A percentile compares a stretch with the other conserved stretches of the same genome.
phyloP scores from a whole-genome alignment of 768 basidiomycete species.

The Naganishia vaughanmartiniae region DNA sequence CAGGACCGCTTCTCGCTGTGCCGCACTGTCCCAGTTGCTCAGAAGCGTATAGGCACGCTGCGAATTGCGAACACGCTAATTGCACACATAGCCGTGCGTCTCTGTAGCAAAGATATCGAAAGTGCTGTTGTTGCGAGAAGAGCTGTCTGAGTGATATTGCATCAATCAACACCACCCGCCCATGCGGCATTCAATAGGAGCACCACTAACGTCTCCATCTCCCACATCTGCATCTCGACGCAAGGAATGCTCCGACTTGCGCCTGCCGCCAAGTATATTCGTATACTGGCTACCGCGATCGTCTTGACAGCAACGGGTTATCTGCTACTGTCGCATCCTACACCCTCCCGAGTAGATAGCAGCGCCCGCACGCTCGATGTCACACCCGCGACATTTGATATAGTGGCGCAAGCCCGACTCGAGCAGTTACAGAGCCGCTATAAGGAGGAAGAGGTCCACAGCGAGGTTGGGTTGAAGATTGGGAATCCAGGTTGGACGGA shows the following conservation, averaged over 20 bases:
- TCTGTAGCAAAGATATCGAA: too few species aligned
- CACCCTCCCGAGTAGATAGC: background rate
- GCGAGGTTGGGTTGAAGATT: slow-evolving; percentile 2
- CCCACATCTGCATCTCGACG: background rate
- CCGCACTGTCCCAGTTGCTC: too few species aligned
- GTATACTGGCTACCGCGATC: background rate
- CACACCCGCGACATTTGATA: background rate
- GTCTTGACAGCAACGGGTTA: background rate
- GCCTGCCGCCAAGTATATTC: slow-evolving; percentile 1
- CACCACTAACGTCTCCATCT: too few species aligned
- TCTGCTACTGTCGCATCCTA: background rate
- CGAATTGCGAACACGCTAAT: too few species aligned
- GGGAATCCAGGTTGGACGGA: background rate
- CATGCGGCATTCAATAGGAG: too few species aligned
- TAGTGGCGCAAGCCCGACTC: background rate
- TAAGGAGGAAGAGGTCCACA: background rate
- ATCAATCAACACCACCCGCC: too few species aligned
- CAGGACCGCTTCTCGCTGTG: too few species aligned
- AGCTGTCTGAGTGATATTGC: too few species aligned
- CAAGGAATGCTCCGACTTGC: slow-evolving; percentile 6
- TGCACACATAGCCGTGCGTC: too few species aligned
- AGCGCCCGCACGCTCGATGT: background rate
- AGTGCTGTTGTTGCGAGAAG: too few species aligned
- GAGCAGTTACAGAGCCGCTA: background rate
- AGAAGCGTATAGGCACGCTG: too few species aligned